A percentile compares a stretch with the other conserved stretches of the same genome.
Evolutionary conservation across 495 filamentous ascomycete species (phyloP).

Genomic region (Apodospora peruviana): DNA sequence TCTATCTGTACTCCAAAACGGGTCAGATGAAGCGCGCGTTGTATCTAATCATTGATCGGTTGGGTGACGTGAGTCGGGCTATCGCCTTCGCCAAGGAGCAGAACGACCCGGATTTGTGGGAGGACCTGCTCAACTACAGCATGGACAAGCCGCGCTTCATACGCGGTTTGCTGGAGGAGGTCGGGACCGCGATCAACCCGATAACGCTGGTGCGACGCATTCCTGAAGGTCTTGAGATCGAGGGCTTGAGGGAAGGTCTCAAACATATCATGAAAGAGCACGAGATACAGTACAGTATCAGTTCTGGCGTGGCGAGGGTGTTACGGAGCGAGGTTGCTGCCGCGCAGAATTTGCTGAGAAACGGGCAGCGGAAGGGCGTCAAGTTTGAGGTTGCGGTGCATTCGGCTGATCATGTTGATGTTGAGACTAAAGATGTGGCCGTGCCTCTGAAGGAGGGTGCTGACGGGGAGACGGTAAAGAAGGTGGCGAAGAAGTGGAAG

Average conservation of each 20-base stretch:
- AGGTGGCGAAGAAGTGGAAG: conserved; percentile 21
- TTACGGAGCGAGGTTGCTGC: conserved; percentile 79
- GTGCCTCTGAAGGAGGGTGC: conserved; percentile 6
- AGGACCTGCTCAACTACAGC: conserved; percentile 86
- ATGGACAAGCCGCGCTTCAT: conserved; percentile 98
- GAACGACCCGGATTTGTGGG: conserved; percentile 85
- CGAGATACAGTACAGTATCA: conserved; percentile 87
- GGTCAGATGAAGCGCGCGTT: conserved; percentile 87
- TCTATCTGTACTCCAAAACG: conserved; percentile 90
- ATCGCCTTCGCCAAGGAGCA: conserved; percentile 93
- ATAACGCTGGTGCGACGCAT: conserved; percentile 85
- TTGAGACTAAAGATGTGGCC: conserved; percentile 25
- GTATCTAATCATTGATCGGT: conserved; percentile 81
- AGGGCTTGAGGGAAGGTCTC: conserved; percentile 79
- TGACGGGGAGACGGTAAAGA: conserved; percentile 1
- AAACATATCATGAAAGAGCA: conserved; percentile 85
- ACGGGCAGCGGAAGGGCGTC: conserved; percentile 74
- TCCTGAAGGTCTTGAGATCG: conserved; percentile 84
- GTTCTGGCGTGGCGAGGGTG: conserved; percentile 80
- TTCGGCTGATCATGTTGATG: conserved; percentile 31
- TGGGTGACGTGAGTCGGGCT: conserved; percentile 82
- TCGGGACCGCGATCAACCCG: conserved; percentile 86
- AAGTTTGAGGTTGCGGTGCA: conserved; percentile 72
- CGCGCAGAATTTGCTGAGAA: conserved; percentile 71
- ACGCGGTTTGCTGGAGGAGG: conserved; percentile 83